Conservation (phyloP, 805 yeast species). For the Starmerella sirachaensis region DNA sequence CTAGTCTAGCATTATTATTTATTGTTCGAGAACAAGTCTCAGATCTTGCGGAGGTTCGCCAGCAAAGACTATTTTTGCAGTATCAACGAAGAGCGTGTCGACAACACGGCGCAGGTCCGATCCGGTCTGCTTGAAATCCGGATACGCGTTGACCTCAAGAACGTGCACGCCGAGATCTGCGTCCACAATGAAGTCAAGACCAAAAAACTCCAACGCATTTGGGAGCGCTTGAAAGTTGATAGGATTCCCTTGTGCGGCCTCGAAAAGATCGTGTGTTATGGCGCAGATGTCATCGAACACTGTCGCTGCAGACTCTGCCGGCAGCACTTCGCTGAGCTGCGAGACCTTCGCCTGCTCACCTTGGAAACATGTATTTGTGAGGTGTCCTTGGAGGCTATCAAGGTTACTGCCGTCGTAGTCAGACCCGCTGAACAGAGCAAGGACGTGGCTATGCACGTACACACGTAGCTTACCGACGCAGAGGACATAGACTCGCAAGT, state of each 20-base stretch:
- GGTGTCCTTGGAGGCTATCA: constrained; percentile 53
- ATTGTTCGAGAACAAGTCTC: neutral
- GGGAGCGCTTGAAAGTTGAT: constrained; percentile 72
- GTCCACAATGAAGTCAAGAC: constrained; percentile 76
- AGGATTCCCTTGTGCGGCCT: constrained; percentile 70
- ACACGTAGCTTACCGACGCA: constrained; percentile 65
- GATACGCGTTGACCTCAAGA: constrained; percentile 84
- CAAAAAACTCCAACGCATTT: constrained; percentile 78
- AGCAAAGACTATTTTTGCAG: constrained; percentile 37
- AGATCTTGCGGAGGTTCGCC: neutral
- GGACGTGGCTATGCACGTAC: constrained; percentile 65
- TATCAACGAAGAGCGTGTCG: constrained; percentile 49
- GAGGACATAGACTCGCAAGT: constrained; percentile 72
- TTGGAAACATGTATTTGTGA: constrained; percentile 91
- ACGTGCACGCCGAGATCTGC: constrained; percentile 41
- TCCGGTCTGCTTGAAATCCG: constrained; percentile 96
- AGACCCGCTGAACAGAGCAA: constrained; percentile 65
- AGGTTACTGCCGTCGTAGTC: constrained; percentile 32
- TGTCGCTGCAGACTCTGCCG: constrained; percentile 29
- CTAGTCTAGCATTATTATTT: neutral
- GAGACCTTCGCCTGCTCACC: constrained; percentile 42
- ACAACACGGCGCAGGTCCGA: constrained; percentile 54
- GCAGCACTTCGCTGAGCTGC: constrained; percentile 49
- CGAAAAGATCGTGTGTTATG: constrained; percentile 63
- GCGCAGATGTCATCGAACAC: constrained; percentile 38